phyloP scores from a whole-genome alignment of 2,329 filamentous ascomycete genomes.

The Lizonia empirigonia region DNA sequence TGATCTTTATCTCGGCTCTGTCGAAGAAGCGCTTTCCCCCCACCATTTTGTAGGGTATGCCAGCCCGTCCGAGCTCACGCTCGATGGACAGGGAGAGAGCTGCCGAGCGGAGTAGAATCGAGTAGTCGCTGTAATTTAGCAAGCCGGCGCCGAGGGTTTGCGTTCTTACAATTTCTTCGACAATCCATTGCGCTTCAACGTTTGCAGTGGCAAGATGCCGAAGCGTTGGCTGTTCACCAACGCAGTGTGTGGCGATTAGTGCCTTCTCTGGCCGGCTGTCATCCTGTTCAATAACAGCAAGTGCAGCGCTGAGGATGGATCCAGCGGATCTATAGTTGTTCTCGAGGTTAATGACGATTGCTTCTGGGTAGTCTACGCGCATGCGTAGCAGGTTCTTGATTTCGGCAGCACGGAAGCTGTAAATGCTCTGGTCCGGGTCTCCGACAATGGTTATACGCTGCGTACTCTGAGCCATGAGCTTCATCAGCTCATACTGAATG shows the following conservation, averaged over 20 bases:
- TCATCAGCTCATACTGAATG: slow-evolving; percentile 94
- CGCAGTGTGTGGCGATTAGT: slow-evolving; percentile 77
- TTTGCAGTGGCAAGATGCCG: slow-evolving; percentile 72
- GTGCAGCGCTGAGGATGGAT: slow-evolving; percentile 77
- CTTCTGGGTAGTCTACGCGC: slow-evolving; percentile 75
- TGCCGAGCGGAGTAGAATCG: slow-evolving; percentile 85
- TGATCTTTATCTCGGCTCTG: slow-evolving; percentile 81
- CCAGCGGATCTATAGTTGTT: slow-evolving; percentile 95
- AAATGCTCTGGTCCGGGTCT: slow-evolving; percentile 97
- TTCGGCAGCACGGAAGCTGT: slow-evolving; percentile 92
- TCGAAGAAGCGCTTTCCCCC: slow-evolving; percentile 92
- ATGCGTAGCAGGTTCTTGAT: slow-evolving; percentile 84
- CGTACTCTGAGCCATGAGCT: slow-evolving; percentile 74
- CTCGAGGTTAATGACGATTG: slow-evolving; percentile 82
- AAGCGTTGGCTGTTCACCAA: slow-evolving; percentile 80
- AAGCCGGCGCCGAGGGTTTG: slow-evolving; percentile 74
- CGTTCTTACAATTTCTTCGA: slow-evolving; percentile 77
- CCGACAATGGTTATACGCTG: slow-evolving; percentile 91
- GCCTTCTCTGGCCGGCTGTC: slow-evolving; percentile 77
- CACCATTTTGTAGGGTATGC: slow-evolving; percentile 90
- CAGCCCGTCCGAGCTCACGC: slow-evolving; percentile 75
- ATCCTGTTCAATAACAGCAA: slow-evolving; percentile 91
- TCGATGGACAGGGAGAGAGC: slow-evolving; percentile 86
- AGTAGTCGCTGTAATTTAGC: slow-evolving; percentile 76
- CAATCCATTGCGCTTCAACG: slow-evolving; percentile 85